phyloP scores from a whole-genome alignment of 371 early-diverging fungal species.

The Mortierella sp. region DNA sequence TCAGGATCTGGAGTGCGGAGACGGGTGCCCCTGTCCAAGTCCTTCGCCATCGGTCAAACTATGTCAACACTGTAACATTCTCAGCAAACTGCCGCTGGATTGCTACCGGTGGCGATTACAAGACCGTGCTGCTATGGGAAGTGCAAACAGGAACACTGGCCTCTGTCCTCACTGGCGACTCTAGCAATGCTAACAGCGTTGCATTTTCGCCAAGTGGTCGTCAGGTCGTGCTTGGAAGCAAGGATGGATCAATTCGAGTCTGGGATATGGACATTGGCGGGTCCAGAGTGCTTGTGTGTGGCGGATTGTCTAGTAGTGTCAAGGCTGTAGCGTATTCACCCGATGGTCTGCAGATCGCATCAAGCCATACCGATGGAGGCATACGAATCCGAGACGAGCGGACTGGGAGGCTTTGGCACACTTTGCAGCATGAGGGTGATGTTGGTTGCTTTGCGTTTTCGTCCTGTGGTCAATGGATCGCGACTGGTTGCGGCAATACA shows the following conservation, averaged over 20 bases:
- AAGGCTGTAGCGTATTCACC: slow-evolving; percentile 5
- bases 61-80: background rate
- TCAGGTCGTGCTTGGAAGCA: background rate
- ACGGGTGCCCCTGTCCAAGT: too few relatives aligned
- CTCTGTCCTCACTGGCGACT: background rate
- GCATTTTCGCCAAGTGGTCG: slow-evolving; percentile 11
- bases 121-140: slow-evolving; percentile 15
- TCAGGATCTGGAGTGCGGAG: background rate
- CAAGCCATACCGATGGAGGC: background rate
- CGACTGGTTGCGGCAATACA: background rate
- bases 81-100: slow-evolving; percentile 1
- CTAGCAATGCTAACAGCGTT: background rate
- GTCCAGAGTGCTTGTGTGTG: background rate
- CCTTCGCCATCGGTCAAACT: background rate
- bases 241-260: background rate
- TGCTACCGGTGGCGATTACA: background rate
- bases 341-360: background rate
- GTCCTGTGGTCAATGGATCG: slow-evolving; percentile 1
- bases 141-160: background rate
- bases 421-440: background rate
- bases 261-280: background rate
- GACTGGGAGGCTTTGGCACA: background rate
- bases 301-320: background rate
- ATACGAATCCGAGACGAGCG: slow-evolving; percentile 9
- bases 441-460: slow-evolving; percentile 9